A percentile compares a stretch with the other conserved stretches of the same genome.
Evolutionary conservation across 2,329 filamentous ascomycete species (phyloP).

Genomic region (Exserohilum rostratum): DNA sequence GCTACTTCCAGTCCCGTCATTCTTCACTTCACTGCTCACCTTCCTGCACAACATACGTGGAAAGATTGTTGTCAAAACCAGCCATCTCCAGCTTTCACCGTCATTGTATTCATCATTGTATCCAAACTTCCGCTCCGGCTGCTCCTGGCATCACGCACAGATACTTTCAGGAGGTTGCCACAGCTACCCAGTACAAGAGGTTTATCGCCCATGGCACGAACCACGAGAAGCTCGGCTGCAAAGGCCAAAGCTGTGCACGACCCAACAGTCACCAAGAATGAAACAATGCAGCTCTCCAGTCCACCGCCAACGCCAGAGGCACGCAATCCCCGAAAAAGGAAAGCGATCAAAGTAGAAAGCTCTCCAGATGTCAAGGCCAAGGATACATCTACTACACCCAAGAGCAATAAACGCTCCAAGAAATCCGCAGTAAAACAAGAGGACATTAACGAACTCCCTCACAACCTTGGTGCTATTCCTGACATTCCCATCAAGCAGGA

Average conservation of each 20-base stretch:
- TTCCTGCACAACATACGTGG: background rate
- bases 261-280: constrained; percentile 16
- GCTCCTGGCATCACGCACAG: constrained; percentile 10
- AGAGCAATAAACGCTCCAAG: constrained; percentile 47
- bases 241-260: constrained; percentile 18
- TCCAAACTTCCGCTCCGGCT: constrained; percentile 17
- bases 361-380: constrained; percentile 8
- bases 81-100: background rate
- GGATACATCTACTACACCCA: constrained; percentile 20
- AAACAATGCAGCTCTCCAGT: constrained; percentile 52
- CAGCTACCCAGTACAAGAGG: background rate
- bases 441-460: constrained; percentile 59
- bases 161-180: constrained; percentile 3
- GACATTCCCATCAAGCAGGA: constrained; percentile 18
- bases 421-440: constrained; percentile 46
- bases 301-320: constrained; percentile 49
- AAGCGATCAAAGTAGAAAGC: constrained; percentile 30
- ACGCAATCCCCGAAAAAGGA: constrained; percentile 33
- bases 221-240: constrained; percentile 38
- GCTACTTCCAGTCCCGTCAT: constrained; percentile 8
- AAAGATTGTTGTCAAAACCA: background rate
- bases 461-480: constrained; percentile 57
- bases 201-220: constrained; percentile 37
- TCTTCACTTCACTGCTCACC: constrained; percentile 1
- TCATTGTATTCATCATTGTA: background rate